These are phyloP conservation scores for Thielaviopsis euricoi DNA, from an alignment of 2,329 filamentous ascomycete species.

Conservation along the genomic window DNA sequence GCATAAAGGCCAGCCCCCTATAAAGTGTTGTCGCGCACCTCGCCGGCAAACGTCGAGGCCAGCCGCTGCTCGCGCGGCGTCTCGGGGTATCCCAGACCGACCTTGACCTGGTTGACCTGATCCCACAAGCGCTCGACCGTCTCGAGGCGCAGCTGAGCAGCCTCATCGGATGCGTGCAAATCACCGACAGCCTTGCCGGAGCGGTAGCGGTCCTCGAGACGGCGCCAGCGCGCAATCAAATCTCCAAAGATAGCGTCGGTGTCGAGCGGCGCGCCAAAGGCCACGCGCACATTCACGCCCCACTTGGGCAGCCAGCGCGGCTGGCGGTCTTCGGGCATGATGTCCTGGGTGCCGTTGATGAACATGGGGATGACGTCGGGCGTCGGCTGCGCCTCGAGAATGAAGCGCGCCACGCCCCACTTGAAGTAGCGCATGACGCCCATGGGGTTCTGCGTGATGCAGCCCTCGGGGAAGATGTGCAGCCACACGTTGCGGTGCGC, in stretches of 20 bases:
- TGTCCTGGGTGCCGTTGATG: constrained; percentile 71
- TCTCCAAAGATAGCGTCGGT: constrained; percentile 62
- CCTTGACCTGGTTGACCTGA: constrained; percentile 64
- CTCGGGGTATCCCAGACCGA: constrained; percentile 55
- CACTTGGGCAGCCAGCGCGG: constrained; percentile 68
- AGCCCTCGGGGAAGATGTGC: constrained; percentile 91
- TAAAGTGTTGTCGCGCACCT: constrained; percentile 16
- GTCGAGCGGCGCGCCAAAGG: constrained; percentile 66
- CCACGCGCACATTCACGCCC: constrained; percentile 52
- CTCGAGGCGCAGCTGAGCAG: constrained; percentile 53
- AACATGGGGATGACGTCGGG: constrained; percentile 89
- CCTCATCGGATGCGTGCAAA: constrained; percentile 56
- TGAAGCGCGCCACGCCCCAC: constrained; percentile 84
- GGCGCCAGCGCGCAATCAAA: constrained; percentile 56
- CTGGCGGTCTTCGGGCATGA: constrained; percentile 80
- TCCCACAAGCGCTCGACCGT: constrained; percentile 63
- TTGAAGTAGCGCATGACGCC: constrained; percentile 90
- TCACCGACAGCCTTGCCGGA: constrained; percentile 31
- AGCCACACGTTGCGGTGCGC: constrained; percentile 66
- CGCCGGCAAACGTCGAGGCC: constrained; percentile 62
- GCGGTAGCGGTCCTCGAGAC: constrained; percentile 14
- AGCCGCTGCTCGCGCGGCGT: constrained; percentile 62
- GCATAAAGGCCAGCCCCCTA: too few species aligned
- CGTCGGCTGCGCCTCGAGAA: constrained; percentile 74
- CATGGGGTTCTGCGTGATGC: constrained; percentile 71